Base-by-base conservation (phyloP, 2,329 filamentous ascomycete species). In the Cytospora mali region DNA sequence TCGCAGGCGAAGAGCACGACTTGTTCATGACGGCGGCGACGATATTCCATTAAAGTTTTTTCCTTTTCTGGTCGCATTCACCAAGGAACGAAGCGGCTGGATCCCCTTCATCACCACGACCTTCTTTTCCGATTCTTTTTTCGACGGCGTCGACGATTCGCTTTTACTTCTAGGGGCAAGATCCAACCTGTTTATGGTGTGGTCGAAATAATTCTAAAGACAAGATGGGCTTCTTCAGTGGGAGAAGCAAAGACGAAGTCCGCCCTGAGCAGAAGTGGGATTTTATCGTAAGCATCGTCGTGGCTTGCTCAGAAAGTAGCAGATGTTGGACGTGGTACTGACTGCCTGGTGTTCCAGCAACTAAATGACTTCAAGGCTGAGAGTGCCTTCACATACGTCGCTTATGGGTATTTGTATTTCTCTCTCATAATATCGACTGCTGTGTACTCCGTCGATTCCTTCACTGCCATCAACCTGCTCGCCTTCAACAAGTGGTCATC, bases 181-280 rank as follows among this genome's bases (percentile, higher is more conserved):
- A 51, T 60, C 52, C 57, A 49, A 59, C 49, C 27, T 28, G 55
- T 29, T 50, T 52, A 58, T 62, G 57, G 63, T 60, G 64, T 61
- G 66, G 64, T 58, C 53, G 58, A 48, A 10, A 35, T 62, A 53
- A 55, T 27, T 25, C 31, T n/a, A n/a, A 33, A 61, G 42, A 53
- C 74, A 84, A 71, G 55, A 92, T 93, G 90, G 82, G 84, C 69
- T 90, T 88, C 72, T 80, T 85, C 69, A 84, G 85, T 68, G 78
- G 83, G 57, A 80, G 80, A 62, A 89, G 90, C 73, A 74, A 80
- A 72, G 83, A 81, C 68, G 82, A 89, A 66, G 84, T 94, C 66
- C 83, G 85, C 66, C 88, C 91, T 64, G 94, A 97, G 76, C 92
- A 95, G 79, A 90, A 93, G 81, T 98, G 94, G 94, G 91, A 93